Base-by-base conservation (phyloP, 306 rosid genomes). In the Trifolium repens region DNA sequence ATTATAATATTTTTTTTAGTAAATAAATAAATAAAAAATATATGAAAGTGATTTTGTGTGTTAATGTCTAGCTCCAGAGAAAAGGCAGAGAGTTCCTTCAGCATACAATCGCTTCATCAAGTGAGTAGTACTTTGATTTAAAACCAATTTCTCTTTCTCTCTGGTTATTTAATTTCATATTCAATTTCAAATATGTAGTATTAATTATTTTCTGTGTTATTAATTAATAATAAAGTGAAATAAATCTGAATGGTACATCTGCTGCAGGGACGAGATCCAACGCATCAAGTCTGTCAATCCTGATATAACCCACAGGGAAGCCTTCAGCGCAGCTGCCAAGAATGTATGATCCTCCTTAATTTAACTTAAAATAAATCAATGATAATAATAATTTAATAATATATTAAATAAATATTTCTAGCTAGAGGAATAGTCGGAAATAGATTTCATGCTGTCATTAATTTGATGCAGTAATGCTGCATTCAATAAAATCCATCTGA, bases 31-130 rank as follows among this genome's bases (percentile, higher is more conserved):
- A 34, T 5, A 35, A 37, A 6, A 37, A 27, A 27, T 44, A 44
- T 12, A 80, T 70, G 69, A 68, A 66, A 65, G 40, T 78, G 79
- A 81, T 64, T 69, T 78, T 84, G 75, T 59, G 79, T 67, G 81
- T 73, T 53, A 50, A 67, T 67, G 73, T 75, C 83, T 96, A 94
- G 98, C 98, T 82, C 96, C 98, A 61, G 98, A 94, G 85, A 94
- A 94, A 86, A 90, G 96, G 86, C 98, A 94, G 87, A 89, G 98
- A 86, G 97, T 94, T 58, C 98, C 98, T 73, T 94, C 98, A 72
- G 98, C 98, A n/a, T 94, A 94, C 91, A 94, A 94, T 75, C 96
- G 98, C 82, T 94, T 94, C 92, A 94, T 94, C 68, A 94, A 94
- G 98, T 94, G 72, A 88, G 97, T 79, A 73, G 30, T 27, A 27